Base-by-base conservation (phyloP, 2,329 filamentous ascomycete genomes). In the Cercospora sojina region DNA sequence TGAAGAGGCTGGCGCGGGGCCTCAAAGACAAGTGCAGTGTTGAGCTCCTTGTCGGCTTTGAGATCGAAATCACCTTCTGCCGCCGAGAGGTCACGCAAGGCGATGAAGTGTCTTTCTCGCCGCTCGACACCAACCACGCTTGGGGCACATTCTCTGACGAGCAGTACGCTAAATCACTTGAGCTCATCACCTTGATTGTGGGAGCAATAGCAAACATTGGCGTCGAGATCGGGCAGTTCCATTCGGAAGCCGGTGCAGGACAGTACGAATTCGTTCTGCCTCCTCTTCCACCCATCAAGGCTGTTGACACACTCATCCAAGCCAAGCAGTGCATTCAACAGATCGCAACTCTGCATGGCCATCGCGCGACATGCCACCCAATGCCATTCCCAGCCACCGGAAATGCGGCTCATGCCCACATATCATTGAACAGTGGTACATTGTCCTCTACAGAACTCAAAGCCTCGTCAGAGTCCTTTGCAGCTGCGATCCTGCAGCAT, bases 201-300 rank as follows among this genome's bases (percentile, higher is more conserved):
- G 81, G 84, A 1, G 80, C 81, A 2, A 83, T 96, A 1, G 83
- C 83, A 1, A 78, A 80, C 0, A 85, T 88, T 12, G 89, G 85
- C 31, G 90, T 95, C 59, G 79, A 86, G 29, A 80, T 93, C 8
- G 87, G 92, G 68, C 87, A 91, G 77, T 85, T 92, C 72, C 92
- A 96, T 71, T 82, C 91, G 0, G 91, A 95, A 76, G 87, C 86
- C 49, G 87, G 89, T 0, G 83, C 85, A 0, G 90, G 91, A 1
- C 91, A 95, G 75, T 95, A 91, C 77, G 91, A 94, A 77, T 86
- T 96, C 64, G 82, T 93, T 1, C 83, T 95, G 0, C 85, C 89
- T 0, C 85, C 88, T 0, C 81, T 83, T 0, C 78, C 86, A 0
- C 87, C 91, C 0, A 78, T 94, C 0, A 80, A 86, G 47, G 90